A percentile compares a stretch with the other conserved stretches of the same genome.
Evolutionary conservation across 768 basidiomycete species (phyloP).

Genomic region (Termitomyces sp.): DNA sequence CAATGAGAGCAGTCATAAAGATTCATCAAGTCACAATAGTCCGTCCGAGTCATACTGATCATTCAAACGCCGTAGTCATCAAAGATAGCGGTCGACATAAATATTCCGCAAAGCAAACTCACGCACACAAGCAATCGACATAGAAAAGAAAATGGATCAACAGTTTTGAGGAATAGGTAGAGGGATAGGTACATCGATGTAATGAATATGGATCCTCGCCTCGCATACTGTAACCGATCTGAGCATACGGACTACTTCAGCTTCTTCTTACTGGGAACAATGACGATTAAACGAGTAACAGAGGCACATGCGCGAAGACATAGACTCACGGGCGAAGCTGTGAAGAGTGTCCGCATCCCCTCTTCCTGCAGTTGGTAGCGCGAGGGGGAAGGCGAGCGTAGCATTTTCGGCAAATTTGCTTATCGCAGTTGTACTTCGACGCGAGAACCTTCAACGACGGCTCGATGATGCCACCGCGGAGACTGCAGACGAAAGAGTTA

Average conservation of each 20-base stretch:
- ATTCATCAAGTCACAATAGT: too few relatives aligned
- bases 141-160: not conserved
- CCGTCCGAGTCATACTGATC: too few relatives aligned
- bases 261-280: conserved; percentile 14
- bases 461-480: conserved; percentile 98
- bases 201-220: not conserved
- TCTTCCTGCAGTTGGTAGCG: conserved; percentile 99
- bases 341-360: conserved; percentile 84
- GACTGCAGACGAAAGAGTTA: conserved; percentile 52
- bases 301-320: not conserved
- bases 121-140: not conserved
- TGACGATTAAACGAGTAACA: not conserved
- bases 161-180: not conserved
- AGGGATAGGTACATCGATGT: conserved; percentile 4
- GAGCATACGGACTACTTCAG: conserved; percentile 16
- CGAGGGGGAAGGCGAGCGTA: conserved; percentile 99
- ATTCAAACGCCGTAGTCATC: too few relatives aligned
- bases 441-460: conserved; percentile 97
- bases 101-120: too few relatives aligned
- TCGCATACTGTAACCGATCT: not conserved
- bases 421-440: conserved; percentile 97
- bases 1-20: too few relatives aligned
- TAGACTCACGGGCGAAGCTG: conserved; percentile 83
- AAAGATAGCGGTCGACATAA: too few relatives aligned
- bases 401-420: conserved; percentile 99